Evolutionary conservation across 306 rosid species (phyloP).

Genomic region (Nissolia schottii): DNA sequence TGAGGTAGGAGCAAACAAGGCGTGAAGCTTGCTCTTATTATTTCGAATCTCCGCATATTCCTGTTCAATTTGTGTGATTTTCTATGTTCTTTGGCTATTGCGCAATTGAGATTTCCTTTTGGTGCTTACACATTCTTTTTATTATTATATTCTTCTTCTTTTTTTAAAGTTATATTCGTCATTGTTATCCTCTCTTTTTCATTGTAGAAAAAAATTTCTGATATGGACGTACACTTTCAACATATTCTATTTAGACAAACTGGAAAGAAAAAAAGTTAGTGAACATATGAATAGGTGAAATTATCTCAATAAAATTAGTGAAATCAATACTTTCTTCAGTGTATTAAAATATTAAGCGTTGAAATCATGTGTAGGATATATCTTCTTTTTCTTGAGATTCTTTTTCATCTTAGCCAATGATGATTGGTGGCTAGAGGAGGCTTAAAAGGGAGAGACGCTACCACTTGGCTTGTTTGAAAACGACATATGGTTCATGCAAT

Average conservation of each 20-base stretch:
- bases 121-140: background rate
- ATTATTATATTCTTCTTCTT: background rate
- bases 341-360: too few relatives aligned
- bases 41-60: slow-evolving; percentile 47
- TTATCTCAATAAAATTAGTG: too few relatives aligned
- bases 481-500: background rate
- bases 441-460: background rate
- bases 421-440: slow-evolving; percentile 5
- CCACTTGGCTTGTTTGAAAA: background rate
- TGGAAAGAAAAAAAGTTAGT: too few relatives aligned
- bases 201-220: too few relatives aligned
- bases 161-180: background rate
- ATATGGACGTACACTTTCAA: too few relatives aligned
- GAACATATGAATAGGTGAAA: too few relatives aligned
- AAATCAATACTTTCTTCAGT: too few relatives aligned
- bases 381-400: slow-evolving; percentile 3
- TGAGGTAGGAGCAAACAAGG: slow-evolving; percentile 38
- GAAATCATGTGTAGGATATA: too few relatives aligned
- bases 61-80: background rate
- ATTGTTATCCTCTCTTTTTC: background rate
- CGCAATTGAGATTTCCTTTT: background rate
- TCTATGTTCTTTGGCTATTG: background rate
- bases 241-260: too few relatives aligned
- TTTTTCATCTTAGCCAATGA: background rate
- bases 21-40: slow-evolving; percentile 30